phyloP scores from a whole-genome alignment of 75 land plant genomes.

The Larix kaempferi region DNA sequence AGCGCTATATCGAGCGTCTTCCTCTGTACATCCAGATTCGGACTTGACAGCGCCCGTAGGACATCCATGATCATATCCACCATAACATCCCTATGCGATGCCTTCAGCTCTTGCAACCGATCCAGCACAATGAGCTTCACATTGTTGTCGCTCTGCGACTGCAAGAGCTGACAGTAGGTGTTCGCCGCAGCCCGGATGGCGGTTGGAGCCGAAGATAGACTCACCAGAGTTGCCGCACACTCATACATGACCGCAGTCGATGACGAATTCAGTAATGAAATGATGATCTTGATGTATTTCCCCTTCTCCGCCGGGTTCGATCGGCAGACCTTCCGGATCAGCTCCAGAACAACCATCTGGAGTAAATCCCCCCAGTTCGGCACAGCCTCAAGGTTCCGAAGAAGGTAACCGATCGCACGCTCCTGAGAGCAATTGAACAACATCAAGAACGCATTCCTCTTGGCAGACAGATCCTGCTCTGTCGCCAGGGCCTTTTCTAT shows the following conservation, averaged over 20 bases:
- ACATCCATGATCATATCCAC: constrained; percentile 93
- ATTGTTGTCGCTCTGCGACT: constrained; percentile 92
- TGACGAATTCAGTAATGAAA: constrained; percentile 61
- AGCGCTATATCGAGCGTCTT: constrained; percentile 83
- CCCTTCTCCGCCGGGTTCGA: constrained; percentile 73
- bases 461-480: constrained; percentile 83
- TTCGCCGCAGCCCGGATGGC: constrained; percentile 88
- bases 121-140: constrained; percentile 92
- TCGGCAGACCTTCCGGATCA: constrained; percentile 86
- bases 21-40: constrained; percentile 82
- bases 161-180: constrained; percentile 87
- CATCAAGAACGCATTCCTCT: constrained; percentile 90
- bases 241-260: constrained; percentile 87
- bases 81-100: constrained; percentile 79
- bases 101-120: constrained; percentile 75
- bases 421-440: constrained; percentile 75
- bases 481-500: constrained; percentile 58
- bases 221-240: constrained; percentile 83
- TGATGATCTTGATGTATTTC: constrained; percentile 80
- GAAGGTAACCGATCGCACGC: constrained; percentile 55
- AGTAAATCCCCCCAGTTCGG: constrained; percentile 72
- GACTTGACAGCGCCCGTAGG: constrained; percentile 79
- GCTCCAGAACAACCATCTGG: constrained; percentile 90
- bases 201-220: constrained; percentile 86
- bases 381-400: constrained; percentile 53